Conservation (phyloP, 1,284 basidiomycete genomes). For the Heimioporus punctisporus region DNA sequence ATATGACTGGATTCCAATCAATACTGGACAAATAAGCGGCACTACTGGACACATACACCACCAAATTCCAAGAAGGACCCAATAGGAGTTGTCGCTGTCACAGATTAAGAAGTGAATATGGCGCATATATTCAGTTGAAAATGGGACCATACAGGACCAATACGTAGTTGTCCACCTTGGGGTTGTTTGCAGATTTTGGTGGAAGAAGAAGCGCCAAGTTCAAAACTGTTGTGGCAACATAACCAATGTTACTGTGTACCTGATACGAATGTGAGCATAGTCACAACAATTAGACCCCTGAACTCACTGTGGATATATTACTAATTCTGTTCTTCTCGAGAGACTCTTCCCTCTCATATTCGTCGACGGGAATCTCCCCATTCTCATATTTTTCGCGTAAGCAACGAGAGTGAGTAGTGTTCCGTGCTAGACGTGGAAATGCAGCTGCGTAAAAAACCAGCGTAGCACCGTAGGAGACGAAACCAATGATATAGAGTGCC, state of each 20-base stretch:
- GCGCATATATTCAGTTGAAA: no score
- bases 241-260: constrained; percentile 80
- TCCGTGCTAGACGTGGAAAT: constrained; percentile 83
- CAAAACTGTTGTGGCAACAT: constrained; percentile 64
- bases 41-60: constrained; percentile 64
- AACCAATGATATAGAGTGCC: constrained; percentile 81
- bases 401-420: constrained; percentile 68
- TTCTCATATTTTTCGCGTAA: constrained; percentile 60
- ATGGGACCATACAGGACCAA: constrained; percentile 52
- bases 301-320: constrained; percentile 79
- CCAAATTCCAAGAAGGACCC: constrained; percentile 76
- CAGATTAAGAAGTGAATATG: constrained; percentile 3
- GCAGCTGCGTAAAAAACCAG: constrained; percentile 83
- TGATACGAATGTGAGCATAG: constrained; percentile 28
- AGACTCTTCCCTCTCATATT: constrained; percentile 77
- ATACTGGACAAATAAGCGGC: no score
- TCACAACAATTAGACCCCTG: background rate
- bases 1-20: constrained; percentile 54
- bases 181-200: constrained; percentile 47
- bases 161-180: constrained; percentile 74
- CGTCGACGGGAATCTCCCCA: constrained; percentile 59
- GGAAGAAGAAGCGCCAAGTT: constrained; percentile 79
- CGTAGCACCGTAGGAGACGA: constrained; percentile 77
- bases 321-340: constrained; percentile 85
- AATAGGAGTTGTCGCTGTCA: constrained; percentile 69